Percentiles rank a stretch among this genome's conserved stretches.
These are phyloP conservation scores for Pseudogymnoascus sp. DNA, from an alignment of 2,329 filamentous ascomycete genomes.

Conservation along the genomic window DNA sequence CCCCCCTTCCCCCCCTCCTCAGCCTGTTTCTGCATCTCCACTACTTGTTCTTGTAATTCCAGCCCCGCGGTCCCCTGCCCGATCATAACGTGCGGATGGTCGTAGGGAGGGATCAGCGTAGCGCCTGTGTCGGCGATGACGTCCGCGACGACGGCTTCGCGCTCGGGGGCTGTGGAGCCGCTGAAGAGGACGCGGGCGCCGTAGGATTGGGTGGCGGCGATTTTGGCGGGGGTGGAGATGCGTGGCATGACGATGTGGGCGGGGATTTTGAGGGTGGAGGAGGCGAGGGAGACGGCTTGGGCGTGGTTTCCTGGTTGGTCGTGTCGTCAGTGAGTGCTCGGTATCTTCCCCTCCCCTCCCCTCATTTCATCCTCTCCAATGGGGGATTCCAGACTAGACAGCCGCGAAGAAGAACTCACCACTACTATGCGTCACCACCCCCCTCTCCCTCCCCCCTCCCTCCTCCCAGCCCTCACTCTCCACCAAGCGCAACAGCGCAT, in stretches of 20 bases:
- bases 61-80: slow-evolving; percentile 87
- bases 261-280: slow-evolving; percentile 62
- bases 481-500: slow-evolving; percentile 68
- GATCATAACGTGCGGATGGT: slow-evolving; percentile 84
- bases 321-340: not conserved
- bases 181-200: slow-evolving; percentile 74
- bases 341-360: not conserved
- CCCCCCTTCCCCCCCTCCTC: slow-evolving; percentile 16
- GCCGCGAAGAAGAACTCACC: slow-evolving; percentile 42
- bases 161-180: slow-evolving; percentile 71
- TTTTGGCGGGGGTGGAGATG: slow-evolving; percentile 81
- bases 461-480: slow-evolving; percentile 54
- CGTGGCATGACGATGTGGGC: slow-evolving; percentile 88
- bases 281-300: slow-evolving; percentile 83
- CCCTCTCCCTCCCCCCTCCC: slow-evolving; percentile 51
- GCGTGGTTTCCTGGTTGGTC: slow-evolving; percentile 73
- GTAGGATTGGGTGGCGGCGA: slow-evolving; percentile 72
- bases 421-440: slow-evolving; percentile 85
- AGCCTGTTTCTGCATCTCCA: slow-evolving; percentile 24
- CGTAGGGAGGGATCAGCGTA: slow-evolving; percentile 79
- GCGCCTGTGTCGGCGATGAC: slow-evolving; percentile 68
- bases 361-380: too few species aligned
- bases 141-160: slow-evolving; percentile 66
- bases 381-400: not conserved
- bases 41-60: slow-evolving; percentile 72